These are phyloP conservation scores for Orobanche coerulescens DNA, from an alignment of 257 asterid species.

Conservation along the genomic window DNA sequence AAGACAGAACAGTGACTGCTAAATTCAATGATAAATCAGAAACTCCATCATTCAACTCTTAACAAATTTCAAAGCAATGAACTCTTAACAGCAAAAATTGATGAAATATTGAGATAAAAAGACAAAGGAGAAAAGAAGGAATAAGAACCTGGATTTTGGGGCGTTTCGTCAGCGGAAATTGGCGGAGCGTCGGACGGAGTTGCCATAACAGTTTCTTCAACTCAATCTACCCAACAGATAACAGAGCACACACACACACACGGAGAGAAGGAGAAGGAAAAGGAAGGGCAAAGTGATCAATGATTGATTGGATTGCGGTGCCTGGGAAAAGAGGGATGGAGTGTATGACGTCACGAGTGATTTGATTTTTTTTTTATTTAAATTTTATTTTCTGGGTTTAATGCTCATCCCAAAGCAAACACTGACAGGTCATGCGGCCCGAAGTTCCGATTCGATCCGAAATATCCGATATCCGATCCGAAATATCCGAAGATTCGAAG, in stretches of 20 bases:
- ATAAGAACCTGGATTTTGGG: slow-evolving; percentile 45
- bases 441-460: too few relatives aligned
- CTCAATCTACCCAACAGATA: slow-evolving; percentile 12
- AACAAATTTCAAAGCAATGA: not conserved
- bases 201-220: slow-evolving; percentile 33
- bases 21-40: not conserved
- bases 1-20: not conserved
- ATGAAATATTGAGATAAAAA: slow-evolving; percentile 2
- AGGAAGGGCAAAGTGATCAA: not conserved
- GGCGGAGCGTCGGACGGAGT: slow-evolving; percentile 51
- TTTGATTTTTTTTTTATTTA: slow-evolving; percentile 23
- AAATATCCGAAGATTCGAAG: too few relatives aligned
- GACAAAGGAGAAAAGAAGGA: not conserved
- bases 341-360: not conserved
- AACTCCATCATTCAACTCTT: not conserved
- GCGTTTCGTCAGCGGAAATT: slow-evolving; percentile 32
- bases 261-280: not conserved
- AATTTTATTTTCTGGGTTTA: too few relatives aligned
- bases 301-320: not conserved
- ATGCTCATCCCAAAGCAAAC: slow-evolving; percentile 34
- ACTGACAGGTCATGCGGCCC: too few relatives aligned
- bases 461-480: too few relatives aligned
- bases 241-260: too few relatives aligned
- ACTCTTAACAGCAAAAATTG: not conserved
- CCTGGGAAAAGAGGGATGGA: not conserved